Evolutionary conservation across 106 monocot species (phyloP).

Genomic region (Dendrobium officinale): DNA sequence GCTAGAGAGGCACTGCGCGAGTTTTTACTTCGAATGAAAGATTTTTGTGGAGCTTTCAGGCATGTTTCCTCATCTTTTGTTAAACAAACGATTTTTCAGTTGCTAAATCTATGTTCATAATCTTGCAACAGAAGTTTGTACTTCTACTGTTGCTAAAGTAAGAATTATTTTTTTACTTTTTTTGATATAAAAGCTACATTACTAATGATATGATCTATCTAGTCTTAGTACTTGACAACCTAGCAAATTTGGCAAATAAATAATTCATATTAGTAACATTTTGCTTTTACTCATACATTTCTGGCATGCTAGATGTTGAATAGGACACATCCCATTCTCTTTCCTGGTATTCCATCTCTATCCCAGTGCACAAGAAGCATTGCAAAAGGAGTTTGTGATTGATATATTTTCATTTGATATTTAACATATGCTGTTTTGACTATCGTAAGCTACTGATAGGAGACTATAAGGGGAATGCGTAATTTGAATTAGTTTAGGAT

Average conservation of each 20-base stretch:
- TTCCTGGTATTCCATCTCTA: background rate
- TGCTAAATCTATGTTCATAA: background rate
- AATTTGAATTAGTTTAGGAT: background rate
- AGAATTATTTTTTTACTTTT: no score
- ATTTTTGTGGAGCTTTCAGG: slow-evolving; percentile 84
- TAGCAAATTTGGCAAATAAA: background rate
- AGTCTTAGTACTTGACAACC: no score
- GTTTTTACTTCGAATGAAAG: slow-evolving; percentile 85
- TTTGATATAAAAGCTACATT: no score
- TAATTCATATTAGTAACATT: background rate
- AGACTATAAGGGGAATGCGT: background rate
- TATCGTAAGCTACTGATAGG: background rate
- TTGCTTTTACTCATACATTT: background rate
- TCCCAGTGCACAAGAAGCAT: background rate
- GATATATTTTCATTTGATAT: background rate
- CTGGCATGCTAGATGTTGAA: no score
- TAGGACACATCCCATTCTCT: background rate
- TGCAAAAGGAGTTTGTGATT: background rate
- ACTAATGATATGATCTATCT: no score
- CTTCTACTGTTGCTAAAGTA: no score
- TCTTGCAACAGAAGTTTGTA: background rate
- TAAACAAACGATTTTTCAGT: background rate
- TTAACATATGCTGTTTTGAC: background rate
- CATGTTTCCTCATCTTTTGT: slow-evolving; percentile 4
- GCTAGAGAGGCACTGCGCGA: slow-evolving; percentile 50